A percentile compares a stretch with the other conserved stretches of the same genome.
phyloP scores from a whole-genome alignment of 306 rosid genomes.

The Carpinus viminea region DNA sequence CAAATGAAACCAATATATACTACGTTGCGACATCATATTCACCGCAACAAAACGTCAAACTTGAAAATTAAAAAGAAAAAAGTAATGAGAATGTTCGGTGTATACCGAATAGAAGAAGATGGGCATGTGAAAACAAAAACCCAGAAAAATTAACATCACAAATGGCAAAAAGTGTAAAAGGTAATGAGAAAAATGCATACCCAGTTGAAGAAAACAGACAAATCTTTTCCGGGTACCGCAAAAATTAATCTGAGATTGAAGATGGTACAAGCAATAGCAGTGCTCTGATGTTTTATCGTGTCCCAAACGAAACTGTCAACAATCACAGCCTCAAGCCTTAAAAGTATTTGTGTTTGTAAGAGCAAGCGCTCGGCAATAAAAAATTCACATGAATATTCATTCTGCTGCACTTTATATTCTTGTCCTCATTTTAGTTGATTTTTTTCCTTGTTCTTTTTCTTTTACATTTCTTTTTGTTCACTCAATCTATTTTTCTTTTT shows the following conservation, averaged over 20 bases:
- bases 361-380: not conserved
- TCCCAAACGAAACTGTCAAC: not conserved
- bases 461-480: not conserved
- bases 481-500: too few species aligned
- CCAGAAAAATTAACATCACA: not conserved
- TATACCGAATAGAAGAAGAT: not conserved
- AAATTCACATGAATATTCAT: not conserved
- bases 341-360: not conserved
- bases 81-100: not conserved
- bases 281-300: not conserved
- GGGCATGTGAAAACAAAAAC: slow-evolving; percentile 13
- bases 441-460: not conserved
- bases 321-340: not conserved
- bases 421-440: not conserved
- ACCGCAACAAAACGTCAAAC: not conserved
- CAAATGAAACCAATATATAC: not conserved
- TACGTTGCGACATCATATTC: not conserved
- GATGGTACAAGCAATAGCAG: not conserved
- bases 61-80: not conserved
- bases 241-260: not conserved
- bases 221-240: not conserved
- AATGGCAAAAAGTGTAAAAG: not conserved
- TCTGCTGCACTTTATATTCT: not conserved
- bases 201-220: slow-evolving; percentile 4
- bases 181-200: not conserved